Evolutionary conservation across 164 flowering plant species (phyloP).

Genomic region (Aristolochia fimbriata): DNA sequence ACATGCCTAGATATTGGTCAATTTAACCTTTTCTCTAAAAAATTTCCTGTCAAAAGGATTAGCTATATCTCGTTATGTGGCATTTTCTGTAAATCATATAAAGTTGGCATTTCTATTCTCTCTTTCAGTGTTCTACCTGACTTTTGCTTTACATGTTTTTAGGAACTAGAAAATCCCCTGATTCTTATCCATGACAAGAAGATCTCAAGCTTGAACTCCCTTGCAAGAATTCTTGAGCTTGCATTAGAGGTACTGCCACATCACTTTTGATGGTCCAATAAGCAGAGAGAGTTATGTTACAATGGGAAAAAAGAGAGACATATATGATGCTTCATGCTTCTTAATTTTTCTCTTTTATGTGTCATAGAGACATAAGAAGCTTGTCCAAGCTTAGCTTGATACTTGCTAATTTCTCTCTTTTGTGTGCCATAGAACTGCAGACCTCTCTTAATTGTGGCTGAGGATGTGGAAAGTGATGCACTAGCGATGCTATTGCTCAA

Average conservation of each 20-base stretch:
- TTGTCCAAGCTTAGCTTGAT: too few species aligned
- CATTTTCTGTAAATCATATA: not conserved
- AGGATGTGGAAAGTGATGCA: conserved; percentile 77
- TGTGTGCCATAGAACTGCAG: conserved; percentile 30
- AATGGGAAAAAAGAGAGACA: too few species aligned
- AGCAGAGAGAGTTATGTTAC: conserved; percentile 1
- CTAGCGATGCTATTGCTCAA: conserved; percentile 67
- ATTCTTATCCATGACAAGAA: conserved; percentile 81
- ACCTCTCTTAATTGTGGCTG: conserved; percentile 72
- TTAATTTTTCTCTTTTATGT: too few species aligned
- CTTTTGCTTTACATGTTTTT: conserved; percentile 17
- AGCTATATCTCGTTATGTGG: not conserved
- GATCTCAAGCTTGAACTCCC: conserved; percentile 47
- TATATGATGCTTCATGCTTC: too few species aligned
- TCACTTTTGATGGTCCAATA: not conserved
- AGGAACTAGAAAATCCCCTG: conserved; percentile 81
- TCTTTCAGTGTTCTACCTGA: not conserved
- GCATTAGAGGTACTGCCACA: conserved; percentile 37
- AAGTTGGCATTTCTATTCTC: too few species aligned
- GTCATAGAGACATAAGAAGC: too few species aligned
- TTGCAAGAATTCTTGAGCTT: conserved; percentile 57
- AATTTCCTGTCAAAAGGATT: not conserved
- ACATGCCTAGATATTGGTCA: too few species aligned
- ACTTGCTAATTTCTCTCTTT: not conserved
- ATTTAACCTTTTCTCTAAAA: too few species aligned